Percentiles rank a stretch among this genome's conserved stretches.
Conservation (phyloP, 2,329 filamentous ascomycete species). For the Phialemoniopsis sp. region DNA sequence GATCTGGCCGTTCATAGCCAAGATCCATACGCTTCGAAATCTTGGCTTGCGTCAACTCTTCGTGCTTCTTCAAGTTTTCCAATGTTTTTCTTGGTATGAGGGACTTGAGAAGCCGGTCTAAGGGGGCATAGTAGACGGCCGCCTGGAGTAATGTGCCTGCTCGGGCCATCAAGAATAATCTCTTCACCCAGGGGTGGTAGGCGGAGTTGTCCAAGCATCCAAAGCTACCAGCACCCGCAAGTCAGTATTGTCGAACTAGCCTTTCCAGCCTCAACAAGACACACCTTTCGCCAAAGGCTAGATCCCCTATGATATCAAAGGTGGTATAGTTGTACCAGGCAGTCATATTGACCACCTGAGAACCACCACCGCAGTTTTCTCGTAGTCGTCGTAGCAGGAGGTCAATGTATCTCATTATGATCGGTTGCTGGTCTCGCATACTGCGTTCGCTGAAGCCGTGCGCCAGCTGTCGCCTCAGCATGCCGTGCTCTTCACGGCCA, state of each 20-base stretch:
- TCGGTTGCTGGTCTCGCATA: neutral
- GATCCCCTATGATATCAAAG: constrained; percentile 35
- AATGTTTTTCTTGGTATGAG: no score
- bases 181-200: constrained; percentile 18
- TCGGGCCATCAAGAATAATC: constrained; percentile 16
- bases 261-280: no score
- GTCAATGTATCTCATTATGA: neutral
- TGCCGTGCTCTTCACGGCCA: constrained; percentile 9
- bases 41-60: neutral
- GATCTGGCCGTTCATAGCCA: constrained; percentile 14
- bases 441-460: no score
- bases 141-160: no score
- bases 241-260: no score
- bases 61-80: no score
- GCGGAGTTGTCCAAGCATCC: constrained; percentile 22
- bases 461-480: no score
- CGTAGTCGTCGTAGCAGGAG: no score
- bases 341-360: neutral
- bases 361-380: no score
- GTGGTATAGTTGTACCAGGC: constrained; percentile 26
- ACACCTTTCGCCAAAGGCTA: constrained; percentile 39
- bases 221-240: no score
- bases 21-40: constrained; percentile 11
- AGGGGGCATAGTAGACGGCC: no score
- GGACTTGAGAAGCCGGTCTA: neutral